These are phyloP conservation scores for Aureobasidium namibiae DNA, from an alignment of 2,329 filamentous ascomycete species.

Conservation along the genomic window DNA sequence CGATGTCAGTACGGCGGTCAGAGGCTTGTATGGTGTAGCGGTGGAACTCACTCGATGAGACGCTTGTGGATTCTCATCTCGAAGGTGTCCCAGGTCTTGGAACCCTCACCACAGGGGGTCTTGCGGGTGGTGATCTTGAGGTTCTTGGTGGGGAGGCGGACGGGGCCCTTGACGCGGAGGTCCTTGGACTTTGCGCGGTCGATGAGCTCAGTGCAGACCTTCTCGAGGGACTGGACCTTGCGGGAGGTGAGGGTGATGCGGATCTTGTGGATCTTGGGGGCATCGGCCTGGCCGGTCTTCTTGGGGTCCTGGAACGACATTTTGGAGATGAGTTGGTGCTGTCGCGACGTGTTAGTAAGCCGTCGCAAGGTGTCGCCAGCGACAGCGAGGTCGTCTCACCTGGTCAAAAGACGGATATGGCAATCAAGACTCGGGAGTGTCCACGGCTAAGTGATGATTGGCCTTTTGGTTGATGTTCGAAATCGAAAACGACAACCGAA, in stretches of 20 bases:
- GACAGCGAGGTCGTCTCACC: not conserved
- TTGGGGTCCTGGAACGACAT: slow-evolving; percentile 96
- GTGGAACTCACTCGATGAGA: slow-evolving; percentile 69
- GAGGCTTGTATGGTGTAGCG: not conserved
- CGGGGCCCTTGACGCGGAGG: slow-evolving; percentile 95
- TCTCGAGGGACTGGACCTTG: slow-evolving; percentile 94
- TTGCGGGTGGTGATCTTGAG: slow-evolving; percentile 97
- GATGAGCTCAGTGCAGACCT: slow-evolving; percentile 96
- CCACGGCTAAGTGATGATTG: slow-evolving; percentile 49
- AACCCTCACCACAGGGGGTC: slow-evolving; percentile 98
- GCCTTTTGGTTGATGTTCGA: slow-evolving; percentile 17
- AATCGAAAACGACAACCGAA: not conserved
- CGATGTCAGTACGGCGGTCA: not conserved
- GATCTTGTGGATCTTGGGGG: slow-evolving; percentile 94
- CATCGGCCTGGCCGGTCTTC: slow-evolving; percentile 79
- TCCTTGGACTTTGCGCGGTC: slow-evolving; percentile 98
- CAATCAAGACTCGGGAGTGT: slow-evolving; percentile 40
- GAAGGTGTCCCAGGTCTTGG: slow-evolving; percentile 98
- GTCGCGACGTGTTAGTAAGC: slow-evolving; percentile 18
- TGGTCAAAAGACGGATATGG: slow-evolving; percentile 18
- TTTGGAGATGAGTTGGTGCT: slow-evolving; percentile 35
- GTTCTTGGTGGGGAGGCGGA: slow-evolving; percentile 94
- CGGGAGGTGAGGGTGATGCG: slow-evolving; percentile 93
- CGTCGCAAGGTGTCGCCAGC: not conserved
- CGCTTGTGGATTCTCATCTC: slow-evolving; percentile 99